Percentiles rank a stretch among this genome's conserved stretches.
These are phyloP conservation scores for Jimgerdemannia lactiflua DNA, from an alignment of 192 early-diverging fungal species.

Conservation along the genomic window DNA sequence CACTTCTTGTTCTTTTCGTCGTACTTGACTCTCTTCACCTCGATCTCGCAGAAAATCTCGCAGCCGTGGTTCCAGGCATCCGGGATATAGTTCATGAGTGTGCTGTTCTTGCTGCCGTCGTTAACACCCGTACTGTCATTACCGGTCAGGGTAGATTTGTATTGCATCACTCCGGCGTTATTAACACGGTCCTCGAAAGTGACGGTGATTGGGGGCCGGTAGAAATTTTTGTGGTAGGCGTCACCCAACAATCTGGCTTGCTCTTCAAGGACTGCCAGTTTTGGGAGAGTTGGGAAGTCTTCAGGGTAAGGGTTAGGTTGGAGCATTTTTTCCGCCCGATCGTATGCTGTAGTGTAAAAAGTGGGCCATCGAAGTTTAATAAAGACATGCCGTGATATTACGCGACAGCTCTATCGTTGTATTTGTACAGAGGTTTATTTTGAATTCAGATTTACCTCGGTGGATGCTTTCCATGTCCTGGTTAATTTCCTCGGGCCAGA, in stretches of 20 bases:
- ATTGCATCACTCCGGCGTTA: conserved; percentile 37
- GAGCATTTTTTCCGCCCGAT: background rate
- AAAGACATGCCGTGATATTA: too few species aligned
- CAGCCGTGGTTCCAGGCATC: conserved; percentile 49
- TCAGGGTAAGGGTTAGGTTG: background rate
- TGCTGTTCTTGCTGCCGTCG: conserved; percentile 45
- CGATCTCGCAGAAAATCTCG: conserved; percentile 36
- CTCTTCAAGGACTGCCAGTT: background rate
- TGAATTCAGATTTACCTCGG: background rate
- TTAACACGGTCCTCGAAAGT: conserved; percentile 36
- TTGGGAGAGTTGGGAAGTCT: background rate
- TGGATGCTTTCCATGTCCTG: background rate
- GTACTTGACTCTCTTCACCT: conserved; percentile 34
- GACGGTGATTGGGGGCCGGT: conserved; percentile 36
- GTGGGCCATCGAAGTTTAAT: too few species aligned
- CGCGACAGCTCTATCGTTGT: too few species aligned
- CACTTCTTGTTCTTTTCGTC: conserved; percentile 21
- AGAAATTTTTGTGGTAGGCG: conserved; percentile 28
- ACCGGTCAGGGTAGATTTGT: conserved; percentile 32
- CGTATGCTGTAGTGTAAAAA: background rate
- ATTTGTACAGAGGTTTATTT: too few species aligned
- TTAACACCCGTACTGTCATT: conserved; percentile 43
- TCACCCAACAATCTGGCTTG: conserved; percentile 10
- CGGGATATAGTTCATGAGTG: conserved; percentile 44
- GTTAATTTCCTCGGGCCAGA: background rate